Conservation (phyloP, 2,329 filamentous ascomycete species). For the Ilyonectria sp. region DNA sequence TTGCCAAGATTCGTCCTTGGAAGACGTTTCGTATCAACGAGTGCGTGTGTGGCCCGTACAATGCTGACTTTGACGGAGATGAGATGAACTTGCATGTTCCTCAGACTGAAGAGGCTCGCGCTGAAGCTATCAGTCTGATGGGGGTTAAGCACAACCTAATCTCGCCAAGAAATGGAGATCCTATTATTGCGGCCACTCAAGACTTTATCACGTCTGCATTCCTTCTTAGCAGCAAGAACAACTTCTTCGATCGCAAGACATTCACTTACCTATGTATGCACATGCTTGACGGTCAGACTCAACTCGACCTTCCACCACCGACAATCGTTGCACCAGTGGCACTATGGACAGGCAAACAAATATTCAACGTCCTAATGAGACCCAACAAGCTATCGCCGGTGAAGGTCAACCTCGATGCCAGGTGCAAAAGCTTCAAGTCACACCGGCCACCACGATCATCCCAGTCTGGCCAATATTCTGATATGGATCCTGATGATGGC, state of each 20-base stretch:
- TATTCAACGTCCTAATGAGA: constrained; percentile 92
- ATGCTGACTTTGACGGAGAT: constrained; percentile 98
- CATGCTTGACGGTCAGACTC: constrained; percentile 87
- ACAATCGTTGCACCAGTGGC: constrained; percentile 87
- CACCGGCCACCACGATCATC: constrained; percentile 51
- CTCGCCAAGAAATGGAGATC: constrained; percentile 97
- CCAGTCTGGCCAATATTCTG: constrained; percentile 64
- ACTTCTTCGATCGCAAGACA: constrained; percentile 89
- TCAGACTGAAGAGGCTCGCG: constrained; percentile 95
- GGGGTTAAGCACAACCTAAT: constrained; percentile 96
- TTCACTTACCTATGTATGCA: constrained; percentile 94
- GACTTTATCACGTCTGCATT: constrained; percentile 99
- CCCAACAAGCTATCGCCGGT: constrained; percentile 89
- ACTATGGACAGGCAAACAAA: constrained; percentile 97
- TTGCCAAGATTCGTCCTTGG: constrained; percentile 93
- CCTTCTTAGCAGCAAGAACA: constrained; percentile 90
- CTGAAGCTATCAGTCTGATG: constrained; percentile 97
- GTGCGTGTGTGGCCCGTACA: constrained; percentile 98
- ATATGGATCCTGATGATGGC: constrained; percentile 88
- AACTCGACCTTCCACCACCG: constrained; percentile 89
- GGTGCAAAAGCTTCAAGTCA: constrained; percentile 84
- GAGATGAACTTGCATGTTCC: constrained; percentile 99
- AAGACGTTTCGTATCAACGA: constrained; percentile 97
- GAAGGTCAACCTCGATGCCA: constrained; percentile 91
- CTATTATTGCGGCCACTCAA: constrained; percentile 98